phyloP scores from a whole-genome alignment of 805 yeast genomes.

The Candida insectalens region DNA sequence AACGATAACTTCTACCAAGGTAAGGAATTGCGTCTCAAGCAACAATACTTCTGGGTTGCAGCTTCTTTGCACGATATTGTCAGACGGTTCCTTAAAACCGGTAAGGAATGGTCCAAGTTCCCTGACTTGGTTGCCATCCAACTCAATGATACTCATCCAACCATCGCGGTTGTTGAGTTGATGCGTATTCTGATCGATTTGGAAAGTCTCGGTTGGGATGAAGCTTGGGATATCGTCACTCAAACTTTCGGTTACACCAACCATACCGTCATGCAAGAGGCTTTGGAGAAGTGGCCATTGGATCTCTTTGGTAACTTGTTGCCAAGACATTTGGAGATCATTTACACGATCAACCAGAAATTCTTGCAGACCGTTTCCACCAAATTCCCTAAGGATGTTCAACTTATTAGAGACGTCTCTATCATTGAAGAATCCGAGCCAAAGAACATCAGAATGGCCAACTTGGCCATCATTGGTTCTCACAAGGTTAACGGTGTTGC shows the following conservation, averaged over 20 bases:
- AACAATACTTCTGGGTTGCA: conserved; percentile 95
- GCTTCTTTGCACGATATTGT: conserved; percentile 88
- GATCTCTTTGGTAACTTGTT: conserved; percentile 66
- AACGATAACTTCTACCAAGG: conserved; percentile 90
- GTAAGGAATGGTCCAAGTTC: conserved; percentile 71
- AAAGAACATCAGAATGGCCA: conserved; percentile 88
- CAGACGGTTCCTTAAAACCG: conserved; percentile 76
- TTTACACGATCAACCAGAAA: conserved; percentile 73
- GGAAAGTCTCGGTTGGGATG: conserved; percentile 73
- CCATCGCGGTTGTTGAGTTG: conserved; percentile 81
- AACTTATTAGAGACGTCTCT: conserved; percentile 60
- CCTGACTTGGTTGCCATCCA: conserved; percentile 86
- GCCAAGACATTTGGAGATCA: conserved; percentile 87
- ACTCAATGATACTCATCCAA: conserved; percentile 91
- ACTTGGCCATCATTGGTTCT: conserved; percentile 82
- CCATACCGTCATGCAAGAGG: conserved; percentile 93
- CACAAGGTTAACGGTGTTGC: conserved; percentile 96
- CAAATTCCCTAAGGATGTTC: conserved; percentile 67
- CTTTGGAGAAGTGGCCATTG: conserved; percentile 93
- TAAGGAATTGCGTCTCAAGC: conserved; percentile 85
- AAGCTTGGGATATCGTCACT: conserved; percentile 79
- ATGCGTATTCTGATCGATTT: conserved; percentile 79
- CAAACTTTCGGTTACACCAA: conserved; percentile 84
- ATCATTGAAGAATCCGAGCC: conserved; percentile 75
- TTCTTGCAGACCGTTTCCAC: conserved; percentile 71